Percentiles rank a stretch among this genome's conserved stretches.
phyloP scores from a whole-genome alignment of 208 protist species.

The Crithidia brevicula region DNA sequence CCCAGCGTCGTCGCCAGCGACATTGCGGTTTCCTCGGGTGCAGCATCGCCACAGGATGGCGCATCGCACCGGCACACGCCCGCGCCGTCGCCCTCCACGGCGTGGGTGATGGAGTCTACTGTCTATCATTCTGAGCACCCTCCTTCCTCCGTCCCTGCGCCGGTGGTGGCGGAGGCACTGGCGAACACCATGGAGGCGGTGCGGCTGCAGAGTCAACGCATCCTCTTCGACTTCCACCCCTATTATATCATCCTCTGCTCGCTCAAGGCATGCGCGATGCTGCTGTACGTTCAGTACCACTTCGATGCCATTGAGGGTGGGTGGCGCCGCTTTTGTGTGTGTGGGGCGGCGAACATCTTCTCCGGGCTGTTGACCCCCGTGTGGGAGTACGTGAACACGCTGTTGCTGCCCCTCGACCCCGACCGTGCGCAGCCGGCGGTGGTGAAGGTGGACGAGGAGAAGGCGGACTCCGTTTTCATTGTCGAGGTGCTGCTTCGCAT shows the following conservation, averaged over 20 bases:
- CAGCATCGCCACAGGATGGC: too few species aligned
- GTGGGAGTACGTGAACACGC: conserved; percentile 47
- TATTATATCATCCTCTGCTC: conserved; percentile 62
- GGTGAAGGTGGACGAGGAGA: conserved; percentile 48
- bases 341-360: conserved; percentile 60
- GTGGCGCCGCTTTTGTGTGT: conserved; percentile 62
- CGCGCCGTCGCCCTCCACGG: background rate
- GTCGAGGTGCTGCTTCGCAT: conserved; percentile 62
- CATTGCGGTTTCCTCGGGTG: too few species aligned
- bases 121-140: conserved; percentile 25
- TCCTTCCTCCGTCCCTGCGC: conserved; percentile 42
- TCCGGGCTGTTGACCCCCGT: conserved; percentile 55
- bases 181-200: conserved; percentile 41
- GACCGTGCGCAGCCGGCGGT: conserved; percentile 12
- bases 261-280: conserved; percentile 55
- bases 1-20: background rate
- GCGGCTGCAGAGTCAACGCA: conserved; percentile 46
- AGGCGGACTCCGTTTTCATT: conserved; percentile 54
- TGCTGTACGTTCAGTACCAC: conserved; percentile 69
- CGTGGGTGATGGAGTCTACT: background rate
- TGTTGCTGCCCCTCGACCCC: conserved; percentile 47
- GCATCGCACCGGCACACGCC: background rate
- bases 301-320: conserved; percentile 49
- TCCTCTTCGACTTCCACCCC: conserved; percentile 54
- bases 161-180: conserved; percentile 47